Conservation (phyloP, 1,139 yeast genomes). For the Geotrichum bryndzae region DNA sequence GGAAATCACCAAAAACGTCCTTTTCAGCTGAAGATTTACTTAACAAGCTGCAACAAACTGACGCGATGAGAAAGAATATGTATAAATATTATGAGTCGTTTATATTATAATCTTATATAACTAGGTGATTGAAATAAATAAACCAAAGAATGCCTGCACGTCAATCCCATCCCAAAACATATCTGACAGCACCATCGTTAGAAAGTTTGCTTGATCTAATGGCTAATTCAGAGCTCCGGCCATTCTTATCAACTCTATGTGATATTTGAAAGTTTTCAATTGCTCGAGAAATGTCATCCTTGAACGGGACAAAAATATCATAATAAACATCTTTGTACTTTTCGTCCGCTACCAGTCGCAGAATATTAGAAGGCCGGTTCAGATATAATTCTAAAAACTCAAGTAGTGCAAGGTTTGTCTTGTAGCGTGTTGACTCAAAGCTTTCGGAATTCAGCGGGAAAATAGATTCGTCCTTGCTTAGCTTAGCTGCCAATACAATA, state of each 20-base stretch:
- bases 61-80: conserved; percentile 58
- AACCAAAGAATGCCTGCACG: background rate
- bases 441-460: conserved; percentile 27
- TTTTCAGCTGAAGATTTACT: conserved; percentile 30
- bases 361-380: background rate
- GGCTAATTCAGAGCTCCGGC: conserved; percentile 9
- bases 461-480: conserved; percentile 26
- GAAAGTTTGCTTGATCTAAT: conserved; percentile 16
- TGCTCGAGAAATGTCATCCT: conserved; percentile 5
- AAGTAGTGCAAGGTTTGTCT: conserved; percentile 54
- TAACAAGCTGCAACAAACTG: conserved; percentile 47
- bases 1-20: conserved; percentile 13
- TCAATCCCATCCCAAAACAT: conserved; percentile 14
- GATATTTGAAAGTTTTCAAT: background rate
- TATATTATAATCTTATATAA: background rate
- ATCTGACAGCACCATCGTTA: conserved; percentile 21
- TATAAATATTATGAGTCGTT: conserved; percentile 8
- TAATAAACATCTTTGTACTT: background rate
- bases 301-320: background rate
- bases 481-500: conserved; percentile 45
- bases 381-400: conserved; percentile 52
- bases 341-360: background rate
- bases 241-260: background rate
- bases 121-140: background rate
- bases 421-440: conserved; percentile 28